Percentiles rank a stretch among this genome's conserved stretches.
phyloP scores from a whole-genome alignment of 768 basidiomycete species.

The Termitomyces sp. region DNA sequence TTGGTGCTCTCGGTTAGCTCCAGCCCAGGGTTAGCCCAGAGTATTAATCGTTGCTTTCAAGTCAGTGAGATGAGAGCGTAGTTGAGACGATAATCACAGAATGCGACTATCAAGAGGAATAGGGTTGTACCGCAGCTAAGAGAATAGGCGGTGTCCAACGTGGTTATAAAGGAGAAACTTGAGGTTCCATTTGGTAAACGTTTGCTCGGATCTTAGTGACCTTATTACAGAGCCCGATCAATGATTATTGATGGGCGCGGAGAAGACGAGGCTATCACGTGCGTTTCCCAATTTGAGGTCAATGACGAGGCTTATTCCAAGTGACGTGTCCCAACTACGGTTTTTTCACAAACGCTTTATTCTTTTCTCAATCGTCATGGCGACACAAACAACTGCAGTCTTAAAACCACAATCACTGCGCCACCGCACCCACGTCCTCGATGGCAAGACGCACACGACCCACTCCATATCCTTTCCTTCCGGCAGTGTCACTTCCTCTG shows the following conservation, averaged over 20 bases:
- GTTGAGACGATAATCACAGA: not conserved
- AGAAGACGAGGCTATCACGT: not conserved
- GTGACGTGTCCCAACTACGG: not conserved
- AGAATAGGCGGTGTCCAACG: not conserved
- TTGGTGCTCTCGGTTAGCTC: not conserved
- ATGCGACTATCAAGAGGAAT: not conserved
- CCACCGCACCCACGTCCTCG: constrained; percentile 20
- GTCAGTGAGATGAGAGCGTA: not conserved
- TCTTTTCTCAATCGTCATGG: not conserved
- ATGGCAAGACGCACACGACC: constrained; percentile 9
- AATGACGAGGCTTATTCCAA: not conserved
- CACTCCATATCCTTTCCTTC: constrained; percentile 8
- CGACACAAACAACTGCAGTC: constrained; percentile 1
- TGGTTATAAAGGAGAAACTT: not conserved
- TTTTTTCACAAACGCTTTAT: not conserved
- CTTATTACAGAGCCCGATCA: not conserved
- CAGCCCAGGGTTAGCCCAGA: not conserved
- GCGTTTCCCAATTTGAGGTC: not conserved
- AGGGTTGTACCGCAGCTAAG: not conserved
- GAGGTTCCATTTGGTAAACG: not conserved
- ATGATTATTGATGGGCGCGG: not conserved
- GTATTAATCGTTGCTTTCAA: not conserved
- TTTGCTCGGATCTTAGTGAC: not conserved
- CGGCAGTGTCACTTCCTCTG: constrained; percentile 11
- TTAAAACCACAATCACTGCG: constrained; percentile 13